Evolutionary conservation across 73 alveolate species (phyloP).

Genomic region (Paramecium primaurelia): DNA sequence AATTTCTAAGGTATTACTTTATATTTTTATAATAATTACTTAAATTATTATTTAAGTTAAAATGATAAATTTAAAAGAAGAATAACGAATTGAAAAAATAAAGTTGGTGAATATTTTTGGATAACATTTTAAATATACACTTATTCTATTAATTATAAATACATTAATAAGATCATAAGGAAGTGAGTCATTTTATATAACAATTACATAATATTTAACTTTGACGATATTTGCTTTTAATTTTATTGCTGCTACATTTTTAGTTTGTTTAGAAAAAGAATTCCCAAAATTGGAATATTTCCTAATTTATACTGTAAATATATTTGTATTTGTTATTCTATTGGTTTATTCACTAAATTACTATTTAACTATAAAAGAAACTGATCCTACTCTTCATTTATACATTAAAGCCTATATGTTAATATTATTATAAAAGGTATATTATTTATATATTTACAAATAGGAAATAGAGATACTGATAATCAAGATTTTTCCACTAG

Average conservation of each 20-base stretch:
- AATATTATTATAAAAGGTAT: not conserved
- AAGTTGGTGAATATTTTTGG: not conserved
- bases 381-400: not conserved
- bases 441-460: not conserved
- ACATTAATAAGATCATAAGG: not conserved
- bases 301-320: not conserved
- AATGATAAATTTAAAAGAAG: not conserved
- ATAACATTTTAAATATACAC: not conserved
- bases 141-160: not conserved
- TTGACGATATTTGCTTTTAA: not conserved
- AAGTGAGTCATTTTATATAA: not conserved
- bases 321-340: not conserved
- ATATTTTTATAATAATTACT: not conserved
- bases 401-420: not conserved
- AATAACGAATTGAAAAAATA: not conserved
- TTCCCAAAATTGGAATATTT: constrained; percentile 6
- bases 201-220: not conserved
- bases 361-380: not conserved
- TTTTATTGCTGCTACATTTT: not conserved
- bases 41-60: not conserved
- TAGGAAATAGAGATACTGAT: constrained; percentile 17
- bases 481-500: not conserved
- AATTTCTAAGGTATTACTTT: no score
- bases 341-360: constrained; percentile 7
- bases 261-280: not conserved